Evolutionary conservation across 768 basidiomycete species (phyloP).

Genomic region (Hypholoma fasciculare): DNA sequence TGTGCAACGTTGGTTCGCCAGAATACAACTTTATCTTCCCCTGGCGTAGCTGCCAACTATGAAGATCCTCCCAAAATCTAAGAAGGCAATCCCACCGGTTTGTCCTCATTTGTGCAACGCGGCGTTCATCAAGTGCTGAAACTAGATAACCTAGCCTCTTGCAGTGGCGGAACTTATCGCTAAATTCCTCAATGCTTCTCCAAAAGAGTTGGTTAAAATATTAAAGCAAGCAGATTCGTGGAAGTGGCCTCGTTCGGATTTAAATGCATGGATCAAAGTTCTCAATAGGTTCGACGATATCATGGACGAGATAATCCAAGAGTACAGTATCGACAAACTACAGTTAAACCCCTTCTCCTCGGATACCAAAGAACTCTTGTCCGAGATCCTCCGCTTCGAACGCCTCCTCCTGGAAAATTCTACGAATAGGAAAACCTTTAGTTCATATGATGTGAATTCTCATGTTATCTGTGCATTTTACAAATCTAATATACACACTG

Average conservation of each 20-base stretch:
- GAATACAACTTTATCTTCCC: slow-evolving; percentile 19
- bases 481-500: slow-evolving; percentile 8
- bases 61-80: slow-evolving; percentile 88
- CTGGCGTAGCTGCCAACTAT: slow-evolving; percentile 63
- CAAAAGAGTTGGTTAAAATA: slow-evolving; percentile 69
- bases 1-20: background rate
- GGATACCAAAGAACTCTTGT: slow-evolving; percentile 68
- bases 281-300: slow-evolving; percentile 94
- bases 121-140: slow-evolving; percentile 17
- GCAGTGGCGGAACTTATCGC: slow-evolving; percentile 81
- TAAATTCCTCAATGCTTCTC: slow-evolving; percentile 62
- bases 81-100: slow-evolving; percentile 79
- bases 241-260: slow-evolving; percentile 95
- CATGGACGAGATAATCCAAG: slow-evolving; percentile 77
- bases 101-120: slow-evolving; percentile 29
- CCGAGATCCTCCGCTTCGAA: slow-evolving; percentile 87
- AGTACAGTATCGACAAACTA: slow-evolving; percentile 84
- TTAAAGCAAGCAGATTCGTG: slow-evolving; percentile 75
- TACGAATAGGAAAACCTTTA: slow-evolving; percentile 95
- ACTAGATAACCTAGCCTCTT: slow-evolving; percentile 54
- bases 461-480: background rate
- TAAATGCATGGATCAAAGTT: slow-evolving; percentile 95
- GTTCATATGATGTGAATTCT: slow-evolving; percentile 88
- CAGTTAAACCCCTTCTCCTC: slow-evolving; percentile 81
- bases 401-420: slow-evolving; percentile 93